Base-by-base conservation (phyloP, 148 eudicot genomes). In the Fagopyrum esculentum region DNA sequence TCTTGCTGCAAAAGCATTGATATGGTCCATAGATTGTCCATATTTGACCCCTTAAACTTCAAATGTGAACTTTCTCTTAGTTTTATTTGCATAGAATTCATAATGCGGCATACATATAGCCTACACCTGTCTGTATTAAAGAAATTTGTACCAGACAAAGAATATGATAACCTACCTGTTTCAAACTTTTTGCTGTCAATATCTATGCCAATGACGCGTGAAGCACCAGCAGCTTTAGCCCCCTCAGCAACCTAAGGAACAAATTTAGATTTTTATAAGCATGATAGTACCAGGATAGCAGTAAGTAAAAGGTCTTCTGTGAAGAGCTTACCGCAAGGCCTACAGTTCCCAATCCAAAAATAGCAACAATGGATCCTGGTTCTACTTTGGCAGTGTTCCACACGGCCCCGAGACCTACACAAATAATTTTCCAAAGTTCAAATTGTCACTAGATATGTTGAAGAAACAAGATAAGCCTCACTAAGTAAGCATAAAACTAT, bases 371-470 rank as follows among this genome's bases (percentile, higher is more conserved):
- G 63, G 99, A 92, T 76, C 98, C 97, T 50, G 94, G 82, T 83
- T 96, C 99, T 26, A 96, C 99, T 83, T 96, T 92, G 74, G 99
- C 99, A 71, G 99, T 89, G 88, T 96, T 96, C 99, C 98, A 91
- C 73, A 94, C 98, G 78, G 97, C 98, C 82, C 98, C 98, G 78
- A 94, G 98, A 76, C 98, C 99, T 92, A 48, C 4, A 54, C 4
- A 30, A 22, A 70, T 59, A 60, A 75, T 51, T 17, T 6, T 54
- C 55, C 45, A 66, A 48, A 64, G 68, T 26, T 40, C 10, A 45
- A 70, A 70, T 64, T 64, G 70, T 55, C 60, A 55, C 60, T 55
- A n/a, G 22, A 64, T 59, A 29, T n/a, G 8, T 59, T 7, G 2
- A 64, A 30, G 45, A 35, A 64, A 11, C 7, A 64, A 64, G 9